Base-by-base conservation (phyloP, 345 rosid genomes). In the Luvunga scandens region DNA sequence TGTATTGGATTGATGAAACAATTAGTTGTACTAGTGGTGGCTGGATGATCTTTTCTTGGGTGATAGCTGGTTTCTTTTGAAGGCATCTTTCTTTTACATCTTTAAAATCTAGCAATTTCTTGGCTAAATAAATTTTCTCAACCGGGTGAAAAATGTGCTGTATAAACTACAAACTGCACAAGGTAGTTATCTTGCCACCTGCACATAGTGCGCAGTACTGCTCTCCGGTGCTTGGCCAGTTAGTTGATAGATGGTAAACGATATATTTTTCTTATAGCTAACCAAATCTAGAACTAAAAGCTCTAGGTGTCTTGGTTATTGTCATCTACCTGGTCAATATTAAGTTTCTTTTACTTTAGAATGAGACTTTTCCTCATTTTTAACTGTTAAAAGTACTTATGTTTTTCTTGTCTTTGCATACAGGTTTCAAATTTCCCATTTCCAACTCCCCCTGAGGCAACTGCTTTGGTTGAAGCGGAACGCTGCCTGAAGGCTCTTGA, bases 391-490 rank as follows among this genome's bases (percentile, higher is more conserved):
- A 18, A 59, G 62, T 31, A 65, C 24, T 72, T 73, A 7, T 77
- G 9, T 72, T 61, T 14, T 22, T 22, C 36, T 63, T 42, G n/a
- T 63, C 9, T 67, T 3, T 69, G 69, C 66, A 33, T 48, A 19
- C 87, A 95, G 99, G 98, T 95, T 59, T 88, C 82, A 69, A 90
- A 92, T 84, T 95, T 93, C 80, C 99, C 98, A 34, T 95, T 95
- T 82, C 99, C 98, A 34, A 95, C 99, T 75, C 90, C 96, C 62
- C 99, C 98, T 0, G 86, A 86, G 65, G 71, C 86, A 59, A 73
- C 84, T 64, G 88, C 98, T 67, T 78, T 95, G 83, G 77, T 67
- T 79, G 90, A 90, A 84, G 97, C 98, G 16, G 96, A 88, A 77
- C 72, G 80, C 38, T 91, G 98, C 79, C 80, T 95, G 85, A 90